Conservation (phyloP, 805 yeast genomes). For the Peterozyma toletana region DNA sequence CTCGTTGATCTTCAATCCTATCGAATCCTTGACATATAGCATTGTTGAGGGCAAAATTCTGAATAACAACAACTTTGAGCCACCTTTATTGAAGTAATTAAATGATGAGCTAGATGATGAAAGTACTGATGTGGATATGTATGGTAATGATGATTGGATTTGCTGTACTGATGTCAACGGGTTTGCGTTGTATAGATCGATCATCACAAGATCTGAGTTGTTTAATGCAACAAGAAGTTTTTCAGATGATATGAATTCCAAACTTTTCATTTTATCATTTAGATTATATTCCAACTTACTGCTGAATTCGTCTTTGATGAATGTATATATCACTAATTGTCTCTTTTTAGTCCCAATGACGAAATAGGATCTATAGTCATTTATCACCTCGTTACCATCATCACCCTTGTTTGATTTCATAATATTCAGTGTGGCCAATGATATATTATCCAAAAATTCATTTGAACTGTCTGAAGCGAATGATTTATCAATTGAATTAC, state of each 20-base stretch:
- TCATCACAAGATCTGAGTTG: conserved; percentile 16
- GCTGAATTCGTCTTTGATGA: conserved; percentile 15
- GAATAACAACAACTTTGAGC: conserved; percentile 3
- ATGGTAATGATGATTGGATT: conserved; percentile 4
- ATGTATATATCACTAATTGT: conserved; percentile 15
- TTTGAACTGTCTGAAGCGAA: conserved; percentile 1
- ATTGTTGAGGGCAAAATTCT: conserved; percentile 6
- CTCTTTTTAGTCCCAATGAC: conserved; percentile 13
- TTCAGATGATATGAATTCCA: conserved; percentile 18
- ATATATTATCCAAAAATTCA: conserved; percentile 20
- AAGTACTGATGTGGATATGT: conserved; percentile 6
- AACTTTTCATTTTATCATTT: conserved; percentile 15
- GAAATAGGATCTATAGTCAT: conserved; percentile 9
- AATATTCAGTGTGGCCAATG: conserved; percentile 20
- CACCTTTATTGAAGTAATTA: conserved; percentile 9
- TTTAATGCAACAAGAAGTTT: conserved; percentile 14
- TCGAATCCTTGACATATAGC: conserved; percentile 6
- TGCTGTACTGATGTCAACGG: conserved; percentile 1
- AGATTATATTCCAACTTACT: conserved; percentile 17
- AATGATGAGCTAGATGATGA: conserved; percentile 6
- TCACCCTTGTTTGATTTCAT: conserved; percentile 6
- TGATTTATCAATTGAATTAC: conserved; percentile 4
- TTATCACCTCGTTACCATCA: conserved; percentile 2
- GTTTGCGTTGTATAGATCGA: conserved; percentile 7
- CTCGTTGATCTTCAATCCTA: conserved; percentile 6